Conservation (phyloP, 768 basidiomycete species). For the Fistulinella prunicolor region DNA sequence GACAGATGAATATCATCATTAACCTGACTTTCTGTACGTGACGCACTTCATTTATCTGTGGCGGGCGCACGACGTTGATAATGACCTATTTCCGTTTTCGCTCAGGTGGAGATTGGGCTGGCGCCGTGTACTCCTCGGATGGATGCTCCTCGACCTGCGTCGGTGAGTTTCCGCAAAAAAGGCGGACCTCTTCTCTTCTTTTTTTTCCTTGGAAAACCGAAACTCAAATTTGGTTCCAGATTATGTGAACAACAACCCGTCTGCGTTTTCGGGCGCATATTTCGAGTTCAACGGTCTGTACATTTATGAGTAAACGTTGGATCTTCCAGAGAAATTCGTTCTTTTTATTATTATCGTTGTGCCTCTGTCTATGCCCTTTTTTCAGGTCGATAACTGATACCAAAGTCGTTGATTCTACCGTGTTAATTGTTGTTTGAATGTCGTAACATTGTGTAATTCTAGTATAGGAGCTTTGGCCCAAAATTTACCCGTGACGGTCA, state of each 20-base stretch:
- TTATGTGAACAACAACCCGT: conserved; percentile 43
- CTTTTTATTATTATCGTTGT: not conserved
- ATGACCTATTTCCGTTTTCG: not conserved
- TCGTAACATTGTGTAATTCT: no score
- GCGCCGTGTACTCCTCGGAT: conserved; percentile 11
- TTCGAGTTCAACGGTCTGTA: conserved; percentile 24
- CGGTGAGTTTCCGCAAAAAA: conserved; percentile 15
- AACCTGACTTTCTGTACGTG: conserved; percentile 21
- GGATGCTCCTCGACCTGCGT: conserved; percentile 28
- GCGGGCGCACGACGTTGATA: not conserved
- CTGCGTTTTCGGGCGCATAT: conserved; percentile 16
- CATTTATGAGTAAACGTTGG: conserved; percentile 14
- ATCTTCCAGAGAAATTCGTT: not conserved
- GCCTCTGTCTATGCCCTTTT: not conserved
- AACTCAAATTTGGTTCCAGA: conserved; percentile 39
- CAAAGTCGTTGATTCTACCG: no score
- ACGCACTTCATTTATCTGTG: not conserved
- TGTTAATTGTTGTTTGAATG: no score
- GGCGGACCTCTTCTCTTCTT: not conserved
- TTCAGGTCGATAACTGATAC: not conserved
- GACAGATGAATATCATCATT: conserved; percentile 21
- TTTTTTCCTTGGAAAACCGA: not conserved
- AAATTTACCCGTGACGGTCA: no score
- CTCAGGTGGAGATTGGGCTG: conserved; percentile 34
- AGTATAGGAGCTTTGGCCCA: no score